Percentiles rank a stretch among this genome's conserved stretches.
phyloP scores from a whole-genome alignment of 768 basidiomycete genomes.

The Dendrothele bispora region DNA sequence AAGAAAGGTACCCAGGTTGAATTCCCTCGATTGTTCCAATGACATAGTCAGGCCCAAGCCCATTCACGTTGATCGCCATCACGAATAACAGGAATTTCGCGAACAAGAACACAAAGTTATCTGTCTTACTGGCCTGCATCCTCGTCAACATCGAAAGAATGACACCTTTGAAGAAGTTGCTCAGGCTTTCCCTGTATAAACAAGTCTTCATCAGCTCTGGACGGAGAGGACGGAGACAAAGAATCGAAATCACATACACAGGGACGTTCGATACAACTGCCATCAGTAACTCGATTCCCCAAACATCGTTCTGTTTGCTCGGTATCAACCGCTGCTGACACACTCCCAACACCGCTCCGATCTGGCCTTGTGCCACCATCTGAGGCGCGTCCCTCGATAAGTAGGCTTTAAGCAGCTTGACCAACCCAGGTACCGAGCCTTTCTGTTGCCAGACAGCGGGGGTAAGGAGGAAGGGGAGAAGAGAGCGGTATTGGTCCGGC shows the following conservation, averaged over 20 bases:
- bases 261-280: constrained; percentile 71
- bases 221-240: background rate
- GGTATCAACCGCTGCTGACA: constrained; percentile 89
- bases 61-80: constrained; percentile 73
- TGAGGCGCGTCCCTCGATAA: constrained; percentile 65
- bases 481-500: constrained; percentile 73
- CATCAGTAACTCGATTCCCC: constrained; percentile 89
- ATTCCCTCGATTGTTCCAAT: constrained; percentile 79
- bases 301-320: constrained; percentile 83
- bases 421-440: constrained; percentile 92
- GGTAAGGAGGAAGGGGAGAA: constrained; percentile 82
- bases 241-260: constrained; percentile 53
- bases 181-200: constrained; percentile 53
- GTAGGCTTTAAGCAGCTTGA: constrained; percentile 84
- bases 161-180: constrained; percentile 72
- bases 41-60: constrained; percentile 76
- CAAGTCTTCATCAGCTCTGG: background rate
- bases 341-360: constrained; percentile 80
- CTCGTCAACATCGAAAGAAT: constrained; percentile 80
- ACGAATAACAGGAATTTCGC: constrained; percentile 75
- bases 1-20: constrained; percentile 85
- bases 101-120: constrained; percentile 83
- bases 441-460: constrained; percentile 91
- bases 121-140: constrained; percentile 82
- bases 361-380: constrained; percentile 71